Percentiles rank a stretch among this genome's conserved stretches.
These are phyloP conservation scores for Fusarium cicatricum DNA, from an alignment of 2,329 filamentous ascomycete species.

Conservation along the genomic window DNA sequence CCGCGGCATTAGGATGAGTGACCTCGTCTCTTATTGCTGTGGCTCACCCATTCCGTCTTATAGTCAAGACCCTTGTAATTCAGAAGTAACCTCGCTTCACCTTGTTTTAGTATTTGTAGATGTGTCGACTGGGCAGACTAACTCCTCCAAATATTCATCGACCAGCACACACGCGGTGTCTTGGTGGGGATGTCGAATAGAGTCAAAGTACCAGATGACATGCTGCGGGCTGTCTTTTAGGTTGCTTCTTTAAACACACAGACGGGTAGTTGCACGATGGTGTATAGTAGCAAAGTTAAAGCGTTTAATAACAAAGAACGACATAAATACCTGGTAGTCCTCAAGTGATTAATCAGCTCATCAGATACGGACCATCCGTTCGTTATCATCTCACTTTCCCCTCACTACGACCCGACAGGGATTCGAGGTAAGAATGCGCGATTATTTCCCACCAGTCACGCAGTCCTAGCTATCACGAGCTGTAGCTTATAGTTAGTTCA, in stretches of 20 bases:
- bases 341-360: not conserved
- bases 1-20: not conserved
- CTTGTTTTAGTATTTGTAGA: accelerated
- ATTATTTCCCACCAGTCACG: too few species aligned
- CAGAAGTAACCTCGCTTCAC: conserved; percentile 20
- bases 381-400: not conserved
- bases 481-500: too few species aligned
- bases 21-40: accelerated
- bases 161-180: conserved; percentile 26
- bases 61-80: conserved; percentile 30
- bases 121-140: not conserved
- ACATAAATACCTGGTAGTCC: not conserved
- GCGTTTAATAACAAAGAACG: not conserved
- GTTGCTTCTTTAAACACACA: not conserved
- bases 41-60: conserved; percentile 25
- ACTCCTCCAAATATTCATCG: conserved; percentile 36
- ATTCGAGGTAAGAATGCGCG: not conserved
- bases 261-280: not conserved
- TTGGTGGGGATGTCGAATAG: conserved; percentile 29
- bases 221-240: not conserved
- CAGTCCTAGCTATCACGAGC: too few species aligned
- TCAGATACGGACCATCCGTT: not conserved
- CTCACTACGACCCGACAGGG: not conserved
- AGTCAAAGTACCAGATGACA: conserved; percentile 5
- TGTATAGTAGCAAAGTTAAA: not conserved